A percentile compares a stretch with the other conserved stretches of the same genome.
Conservation (phyloP, 2,329 filamentous ascomycete species). For the Colletotrichum gigasporum region DNA sequence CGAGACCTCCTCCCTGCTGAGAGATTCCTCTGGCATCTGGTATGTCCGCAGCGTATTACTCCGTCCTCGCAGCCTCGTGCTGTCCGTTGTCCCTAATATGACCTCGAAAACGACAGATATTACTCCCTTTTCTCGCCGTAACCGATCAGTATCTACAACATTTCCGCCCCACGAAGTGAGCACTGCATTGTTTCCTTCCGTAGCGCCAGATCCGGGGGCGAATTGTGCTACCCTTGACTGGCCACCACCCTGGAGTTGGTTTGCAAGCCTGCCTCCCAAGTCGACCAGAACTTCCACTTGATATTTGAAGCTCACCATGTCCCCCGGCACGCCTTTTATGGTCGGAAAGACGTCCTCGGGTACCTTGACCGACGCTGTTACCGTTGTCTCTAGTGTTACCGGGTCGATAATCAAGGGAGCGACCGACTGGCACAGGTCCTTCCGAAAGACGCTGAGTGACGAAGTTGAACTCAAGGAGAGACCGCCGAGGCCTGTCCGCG, state of each 20-base stretch:
- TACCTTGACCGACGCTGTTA: conserved; percentile 85
- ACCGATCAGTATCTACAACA: conserved; percentile 86
- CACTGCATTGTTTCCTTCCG: conserved; percentile 52
- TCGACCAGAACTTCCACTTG: conserved; percentile 94
- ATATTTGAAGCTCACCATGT: conserved; percentile 96
- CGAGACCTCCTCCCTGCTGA: conserved; percentile 44
- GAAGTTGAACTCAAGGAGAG: conserved; percentile 87
- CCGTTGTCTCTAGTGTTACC: conserved; percentile 76
- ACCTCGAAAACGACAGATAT: conserved; percentile 88
- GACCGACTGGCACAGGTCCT: conserved; percentile 90
- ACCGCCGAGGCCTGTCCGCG: conserved; percentile 85
- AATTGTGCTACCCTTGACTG: conserved; percentile 56
- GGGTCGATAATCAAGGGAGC: conserved; percentile 91
- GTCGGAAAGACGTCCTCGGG: conserved; percentile 94
- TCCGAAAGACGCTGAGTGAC: conserved; percentile 92
- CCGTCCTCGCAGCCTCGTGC: conserved; percentile 47
- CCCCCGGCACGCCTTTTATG: conserved; percentile 87
- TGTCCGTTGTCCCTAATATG: conserved; percentile 87
- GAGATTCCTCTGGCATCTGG: conserved; percentile 35
- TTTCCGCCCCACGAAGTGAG: conserved; percentile 68
- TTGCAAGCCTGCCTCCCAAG: conserved; percentile 84
- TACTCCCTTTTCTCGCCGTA: conserved; percentile 91
- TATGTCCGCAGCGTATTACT: conserved; percentile 35
- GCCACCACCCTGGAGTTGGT: conserved; percentile 73
- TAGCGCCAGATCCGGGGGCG: conserved; percentile 38